Evolutionary conservation across 441 rosid genomes (phyloP).

Genomic region (Theobroma grandiflorum): DNA sequence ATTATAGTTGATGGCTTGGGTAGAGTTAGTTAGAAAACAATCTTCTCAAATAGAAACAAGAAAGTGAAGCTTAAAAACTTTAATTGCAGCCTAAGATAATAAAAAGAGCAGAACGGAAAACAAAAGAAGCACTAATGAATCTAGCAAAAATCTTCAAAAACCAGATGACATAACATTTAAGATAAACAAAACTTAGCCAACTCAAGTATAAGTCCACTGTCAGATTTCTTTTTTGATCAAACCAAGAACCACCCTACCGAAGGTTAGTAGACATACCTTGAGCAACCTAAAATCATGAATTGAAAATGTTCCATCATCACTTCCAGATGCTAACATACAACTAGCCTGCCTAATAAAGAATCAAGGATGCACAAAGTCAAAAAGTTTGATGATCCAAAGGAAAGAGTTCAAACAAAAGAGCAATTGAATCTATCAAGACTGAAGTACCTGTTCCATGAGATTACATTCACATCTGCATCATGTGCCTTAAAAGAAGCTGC

Average conservation of each 20-base stretch:
- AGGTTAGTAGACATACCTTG: conserved; percentile 42
- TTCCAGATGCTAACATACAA: conserved; percentile 93
- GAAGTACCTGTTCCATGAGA: conserved; percentile 93
- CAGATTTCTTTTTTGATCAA: not conserved
- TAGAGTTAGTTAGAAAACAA: not conserved
- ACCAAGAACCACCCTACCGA: not conserved
- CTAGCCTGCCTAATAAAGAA: conserved; percentile 73
- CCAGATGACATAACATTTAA: not conserved
- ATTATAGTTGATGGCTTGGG: not conserved
- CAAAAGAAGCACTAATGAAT: not conserved
- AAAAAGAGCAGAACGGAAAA: not conserved
- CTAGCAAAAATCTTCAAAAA: not conserved
- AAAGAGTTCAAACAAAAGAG: not conserved
- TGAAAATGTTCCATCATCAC: conserved; percentile 95
- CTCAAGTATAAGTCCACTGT: not conserved
- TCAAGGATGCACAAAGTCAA: conserved; percentile 28
- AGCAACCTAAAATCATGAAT: conserved; percentile 88
- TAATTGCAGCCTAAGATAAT: not conserved
- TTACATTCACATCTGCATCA: conserved; percentile 90
- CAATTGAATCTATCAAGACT: conserved; percentile 4
- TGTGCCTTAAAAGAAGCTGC: conserved; percentile 82
- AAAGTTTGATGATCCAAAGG: conserved; percentile 13
- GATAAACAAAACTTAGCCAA: not conserved
- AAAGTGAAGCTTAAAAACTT: not conserved
- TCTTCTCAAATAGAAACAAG: not conserved